Evolutionary conservation across 148 eudicot species (phyloP).

Genomic region (Fallopia convolvulus): DNA sequence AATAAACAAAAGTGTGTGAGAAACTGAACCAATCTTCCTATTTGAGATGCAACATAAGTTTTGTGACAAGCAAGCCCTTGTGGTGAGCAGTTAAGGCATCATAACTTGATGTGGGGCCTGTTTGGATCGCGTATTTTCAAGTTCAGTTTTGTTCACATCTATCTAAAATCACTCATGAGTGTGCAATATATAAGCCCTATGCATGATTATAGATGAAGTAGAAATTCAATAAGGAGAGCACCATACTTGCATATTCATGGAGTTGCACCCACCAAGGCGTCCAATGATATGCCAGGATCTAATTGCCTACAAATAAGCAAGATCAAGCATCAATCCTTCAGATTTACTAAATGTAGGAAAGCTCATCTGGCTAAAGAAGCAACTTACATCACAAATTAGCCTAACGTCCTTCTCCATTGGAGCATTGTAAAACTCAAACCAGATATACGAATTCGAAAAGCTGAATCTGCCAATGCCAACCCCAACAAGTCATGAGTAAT

Average conservation of each 20-base stretch:
- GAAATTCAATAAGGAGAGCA: conserved; percentile 4
- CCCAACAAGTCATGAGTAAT: conserved; percentile 3
- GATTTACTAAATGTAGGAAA: background rate
- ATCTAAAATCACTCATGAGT: background rate
- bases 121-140: too few relatives aligned
- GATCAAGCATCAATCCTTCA: background rate
- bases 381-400: conserved; percentile 81
- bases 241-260: conserved; percentile 92
- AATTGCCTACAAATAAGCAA: conserved; percentile 42
- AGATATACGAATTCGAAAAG: conserved; percentile 71
- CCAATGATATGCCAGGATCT: conserved; percentile 96
- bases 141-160: background rate
- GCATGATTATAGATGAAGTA: background rate
- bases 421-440: conserved; percentile 88
- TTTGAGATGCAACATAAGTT: background rate
- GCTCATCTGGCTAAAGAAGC: conserved; percentile 4
- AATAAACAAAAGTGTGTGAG: background rate
- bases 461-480: conserved; percentile 54
- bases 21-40: background rate
- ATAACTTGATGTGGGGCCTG: too few relatives aligned
- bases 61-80: background rate
- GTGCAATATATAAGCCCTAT: background rate
- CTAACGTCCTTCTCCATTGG: conserved; percentile 72
- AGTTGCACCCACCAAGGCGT: conserved; percentile 96
- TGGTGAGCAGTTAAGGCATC: background rate